Evolutionary conservation across 192 early-diverging fungal genomes (phyloP), one percentile per base, ranked within the genome.

Genomic region (Backusella macrospora): DNA sequence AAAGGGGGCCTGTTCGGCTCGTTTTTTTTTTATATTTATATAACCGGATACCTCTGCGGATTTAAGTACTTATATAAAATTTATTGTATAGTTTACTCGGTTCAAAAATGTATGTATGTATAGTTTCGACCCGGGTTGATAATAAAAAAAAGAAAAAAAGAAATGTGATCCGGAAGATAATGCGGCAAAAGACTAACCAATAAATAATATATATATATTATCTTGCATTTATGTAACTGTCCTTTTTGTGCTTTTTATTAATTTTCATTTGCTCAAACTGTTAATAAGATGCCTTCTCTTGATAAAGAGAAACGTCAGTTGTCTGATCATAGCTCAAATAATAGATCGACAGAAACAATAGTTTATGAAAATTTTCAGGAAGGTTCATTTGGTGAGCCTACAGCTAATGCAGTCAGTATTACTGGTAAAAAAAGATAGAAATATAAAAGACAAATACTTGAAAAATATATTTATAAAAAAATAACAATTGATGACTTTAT

Each of bases 351-450:
- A 29, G 42, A 45, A 47, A 68, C 67, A 15, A 59, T 26, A 23
- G 21, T 68, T 29, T 29, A 46, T 29, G 39, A 68, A 47, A 26
- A 68, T 7, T 68, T 45, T 68, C 42, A 68, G 45, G 67, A 66
- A 4, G 65, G 65, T 9, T 42, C 37, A 5, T 78, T 47, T 39
- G 76, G 76, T 0, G 76, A 78, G 40, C 42, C 76, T 2, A 48
- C 48, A 16, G 71, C 49, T 2, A 78, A 78, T 62, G 76, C 71
- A 34, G 76, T 78, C 4, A 67, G 68, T 62, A 37, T 78, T 43
- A 44, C 72, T n/a, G 76, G 76, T 69, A 78, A 59, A n/a, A 26
- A 9, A 26, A 1, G 4, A 59, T 21, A 10, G 0, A 21, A 26
- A 34, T 34, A 34, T 34, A 34, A 10, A 59, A 59, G 12, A 26